These are phyloP conservation scores for Leptosphaerulina australis DNA, from an alignment of 2,329 filamentous ascomycete genomes.

Conservation along the genomic window DNA sequence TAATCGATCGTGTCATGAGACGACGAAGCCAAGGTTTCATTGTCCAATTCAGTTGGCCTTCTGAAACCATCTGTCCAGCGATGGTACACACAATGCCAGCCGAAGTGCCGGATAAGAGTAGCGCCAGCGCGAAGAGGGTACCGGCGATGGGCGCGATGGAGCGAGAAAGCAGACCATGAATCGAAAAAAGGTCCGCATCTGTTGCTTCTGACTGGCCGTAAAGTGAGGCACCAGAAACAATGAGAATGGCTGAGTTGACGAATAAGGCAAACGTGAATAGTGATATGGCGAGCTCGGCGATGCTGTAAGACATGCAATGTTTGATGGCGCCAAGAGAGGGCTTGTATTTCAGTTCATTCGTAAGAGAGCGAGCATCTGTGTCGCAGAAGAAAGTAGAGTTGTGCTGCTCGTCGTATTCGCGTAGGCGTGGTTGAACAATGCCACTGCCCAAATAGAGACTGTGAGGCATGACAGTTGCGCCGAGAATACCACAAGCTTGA, in stretches of 20 bases:
- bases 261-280: conserved; percentile 85
- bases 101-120: conserved; percentile 79
- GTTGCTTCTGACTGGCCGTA: conserved; percentile 64
- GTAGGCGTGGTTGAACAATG: conserved; percentile 59
- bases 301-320: conserved; percentile 74
- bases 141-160: conserved; percentile 77
- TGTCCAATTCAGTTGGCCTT: conserved; percentile 78
- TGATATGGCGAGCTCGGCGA: conserved; percentile 71
- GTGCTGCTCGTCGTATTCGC: conserved; percentile 41
- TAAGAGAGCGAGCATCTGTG: conserved; percentile 25
- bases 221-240: conserved; percentile 78
- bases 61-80: conserved; percentile 85
- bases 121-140: conserved; percentile 80
- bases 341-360: conserved; percentile 63
- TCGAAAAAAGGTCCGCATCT: conserved; percentile 80
- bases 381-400: conserved; percentile 6
- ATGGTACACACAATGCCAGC: conserved; percentile 91
- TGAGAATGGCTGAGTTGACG: conserved; percentile 81
- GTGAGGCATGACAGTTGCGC: conserved; percentile 72
- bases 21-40: conserved; percentile 79
- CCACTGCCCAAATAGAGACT: conserved; percentile 63
- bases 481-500: conserved; percentile 74
- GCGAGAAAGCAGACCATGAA: conserved; percentile 72
- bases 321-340: conserved; percentile 76
- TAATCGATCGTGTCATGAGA: conserved; percentile 77